Conservation (phyloP, 495 filamentous ascomycete genomes). For the Annulohypoxylon maeteangense region DNA sequence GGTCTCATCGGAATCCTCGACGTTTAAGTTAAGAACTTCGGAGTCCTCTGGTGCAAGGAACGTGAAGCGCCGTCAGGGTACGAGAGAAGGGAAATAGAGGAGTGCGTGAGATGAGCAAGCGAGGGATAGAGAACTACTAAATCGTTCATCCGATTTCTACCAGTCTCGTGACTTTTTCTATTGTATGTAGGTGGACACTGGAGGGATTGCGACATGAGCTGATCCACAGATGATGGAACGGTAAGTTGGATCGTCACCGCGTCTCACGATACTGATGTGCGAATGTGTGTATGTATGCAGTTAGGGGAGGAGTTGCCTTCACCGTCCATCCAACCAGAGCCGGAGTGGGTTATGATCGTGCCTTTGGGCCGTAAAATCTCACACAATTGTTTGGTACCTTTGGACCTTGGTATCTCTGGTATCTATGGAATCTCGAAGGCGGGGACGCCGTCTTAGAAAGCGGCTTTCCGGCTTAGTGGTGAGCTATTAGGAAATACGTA, state of each 20-base stretch:
- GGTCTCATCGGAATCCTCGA: constrained; percentile 34
- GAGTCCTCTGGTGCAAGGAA: constrained; percentile 22
- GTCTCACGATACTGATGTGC: constrained; percentile 39
- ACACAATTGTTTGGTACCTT: constrained; percentile 21
- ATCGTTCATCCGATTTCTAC: constrained; percentile 23
- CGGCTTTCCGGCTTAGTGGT: not conserved
- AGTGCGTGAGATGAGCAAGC: not conserved
- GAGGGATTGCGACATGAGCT: constrained; percentile 40
- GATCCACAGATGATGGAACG: constrained; percentile 45
- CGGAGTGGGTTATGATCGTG: constrained; percentile 23
- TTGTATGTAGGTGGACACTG: too few relatives aligned
- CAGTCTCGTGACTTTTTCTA: constrained; percentile 41
- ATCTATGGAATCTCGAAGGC: constrained; percentile 11
- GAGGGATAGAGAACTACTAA: constrained; percentile 16
- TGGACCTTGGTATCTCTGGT: not conserved
- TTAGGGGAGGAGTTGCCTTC: constrained; percentile 31
- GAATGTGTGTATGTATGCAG: constrained; percentile 27
- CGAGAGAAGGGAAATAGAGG: constrained; percentile 2
- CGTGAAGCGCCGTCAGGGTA: constrained; percentile 28
- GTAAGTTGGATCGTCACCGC: constrained; percentile 37
- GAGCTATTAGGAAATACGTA: not conserved
- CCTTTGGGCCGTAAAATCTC: constrained; percentile 32
- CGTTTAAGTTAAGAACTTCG: constrained; percentile 13
- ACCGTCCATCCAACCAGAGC: constrained; percentile 24
- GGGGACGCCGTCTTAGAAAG: constrained; percentile 26